Conservation (phyloP, 2,329 filamentous ascomycete species). For the Monilinia aucupariae region DNA sequence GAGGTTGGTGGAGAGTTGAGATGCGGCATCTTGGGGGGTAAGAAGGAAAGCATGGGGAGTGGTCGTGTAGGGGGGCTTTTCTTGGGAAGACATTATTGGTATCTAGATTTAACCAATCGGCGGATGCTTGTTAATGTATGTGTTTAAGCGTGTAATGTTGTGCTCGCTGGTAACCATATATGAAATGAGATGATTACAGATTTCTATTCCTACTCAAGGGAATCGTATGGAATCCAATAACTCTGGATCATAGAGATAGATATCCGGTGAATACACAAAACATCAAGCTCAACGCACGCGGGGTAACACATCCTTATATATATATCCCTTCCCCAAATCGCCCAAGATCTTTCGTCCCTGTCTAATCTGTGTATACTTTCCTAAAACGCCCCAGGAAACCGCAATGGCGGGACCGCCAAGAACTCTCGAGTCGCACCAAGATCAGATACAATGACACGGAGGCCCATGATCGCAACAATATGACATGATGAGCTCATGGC, state of each 20-base stretch:
- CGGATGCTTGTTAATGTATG: not conserved
- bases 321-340: not conserved
- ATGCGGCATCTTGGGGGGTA: constrained; percentile 55
- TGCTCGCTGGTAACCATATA: not conserved
- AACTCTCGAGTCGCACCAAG: not conserved
- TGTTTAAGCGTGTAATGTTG: not conserved
- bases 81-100: constrained; percentile 1
- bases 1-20: constrained; percentile 55
- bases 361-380: not conserved
- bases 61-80: constrained; percentile 19
- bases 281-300: not conserved
- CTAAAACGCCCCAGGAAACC: not conserved
- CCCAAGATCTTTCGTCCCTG: not conserved
- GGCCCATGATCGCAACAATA: not conserved
- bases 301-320: constrained; percentile 5
- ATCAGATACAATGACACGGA: not conserved
- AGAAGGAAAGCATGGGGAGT: constrained; percentile 54
- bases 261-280: not conserved
- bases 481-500: not conserved
- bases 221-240: constrained; percentile 31
- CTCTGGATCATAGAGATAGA: not conserved
- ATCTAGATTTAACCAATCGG: not conserved
- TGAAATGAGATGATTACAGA: not conserved
- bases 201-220: constrained; percentile 33
- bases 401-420: constrained; percentile 4